Evolutionary conservation across 371 early-diverging fungal species (phyloP), one percentile per base, ranked within the genome.

Genomic region (Mortierella sp.): DNA sequence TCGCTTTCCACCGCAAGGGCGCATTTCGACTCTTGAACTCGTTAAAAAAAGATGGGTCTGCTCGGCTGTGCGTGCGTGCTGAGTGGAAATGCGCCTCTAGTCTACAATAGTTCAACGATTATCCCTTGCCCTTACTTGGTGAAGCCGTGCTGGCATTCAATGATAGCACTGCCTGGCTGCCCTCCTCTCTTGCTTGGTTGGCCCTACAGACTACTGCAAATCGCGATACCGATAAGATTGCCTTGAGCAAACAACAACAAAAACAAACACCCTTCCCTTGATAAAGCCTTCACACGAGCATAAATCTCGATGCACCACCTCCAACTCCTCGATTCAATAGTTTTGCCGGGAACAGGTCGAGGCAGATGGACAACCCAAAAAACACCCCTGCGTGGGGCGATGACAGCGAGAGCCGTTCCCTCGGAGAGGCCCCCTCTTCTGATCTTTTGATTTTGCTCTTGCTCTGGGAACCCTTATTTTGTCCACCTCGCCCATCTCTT

Each of bases 221-320:
- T 64, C 64, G 34, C 37, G 64, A 64, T 64, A 64, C 37, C 21
- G 64, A 64, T 64, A 64, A 64, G 64, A 64, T 64, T 40, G 43
- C 43, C 43, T 40, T 4, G 43, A 40, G 6, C 43, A 40, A 40
- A 64, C 31, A 19, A 21, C 37, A 19, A 34, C 37, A 19, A 64
- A 2, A 64, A 64, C 37, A 64, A 64, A 21, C 31, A 64, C 14
- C n/a, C n/a, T n/a, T n/a, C n/a, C n/a, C n/a, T n/a, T n/a, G n/a
- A n/a, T n/a, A n/a, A n/a, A n/a, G n/a, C n/a, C n/a, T n/a, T n/a
- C n/a, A n/a, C n/a, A n/a, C n/a, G n/a, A n/a, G n/a, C n/a, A 26
- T 9, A 9, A 28, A 28, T 59, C 34, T 16, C 19, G 11, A 3
- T 59, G 0, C 16, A 59, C 61, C 34, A 31, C 31, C 13, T 59